Base-by-base conservation (phyloP, 2,329 filamentous ascomycete species). In the Aspergillus neotritici region DNA sequence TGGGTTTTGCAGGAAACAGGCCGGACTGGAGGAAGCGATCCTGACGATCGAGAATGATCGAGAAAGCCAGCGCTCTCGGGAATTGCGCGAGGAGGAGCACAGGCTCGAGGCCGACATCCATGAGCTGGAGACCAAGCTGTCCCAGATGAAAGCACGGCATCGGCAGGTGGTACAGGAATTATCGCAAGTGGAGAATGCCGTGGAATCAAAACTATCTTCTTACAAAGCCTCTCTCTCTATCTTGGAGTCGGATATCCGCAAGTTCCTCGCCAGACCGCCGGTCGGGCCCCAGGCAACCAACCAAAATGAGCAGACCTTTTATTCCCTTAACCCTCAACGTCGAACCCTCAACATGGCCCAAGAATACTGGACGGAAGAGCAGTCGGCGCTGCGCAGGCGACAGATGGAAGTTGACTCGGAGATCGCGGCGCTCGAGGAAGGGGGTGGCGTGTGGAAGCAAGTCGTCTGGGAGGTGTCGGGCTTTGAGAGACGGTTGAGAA, bases 331-430 rank as follows among this genome's bases (percentile, higher is more conserved):
- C n/a, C 65, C 72, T 0, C 73, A 77, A 42, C 71, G 77, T 30
- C 69, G 80, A 33, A 83, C 79, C 1, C 68, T 83, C 17, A 73
- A 76, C 25, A 75, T 82, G 71, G 80, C 78, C 4, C 70, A 70
- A 43, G 76, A 80, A 33, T 73, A 79, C 49, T 81, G 76, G 71
- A 61, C 64, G 13, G 64, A 66, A 2, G 77, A 81, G 52, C 68
- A 72, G 37, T 67, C 65, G 11, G 60, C 63, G 7, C 52, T 78
- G 12, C 56, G 65, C 4, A 62, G 66, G 34, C 70, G 71, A 43
- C 72, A 70, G 36, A 56, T 68, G 28, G 62, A 68, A 34, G 69
- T 76, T 3, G 70, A 78, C 46, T 62, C 65, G 17, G 80, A 83
- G 52, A 75, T 75, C 34, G 58, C 67, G 15, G 80, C 80, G 2